phyloP scores from a whole-genome alignment of 371 early-diverging fungal genomes.

The Rhizopus delemar region DNA sequence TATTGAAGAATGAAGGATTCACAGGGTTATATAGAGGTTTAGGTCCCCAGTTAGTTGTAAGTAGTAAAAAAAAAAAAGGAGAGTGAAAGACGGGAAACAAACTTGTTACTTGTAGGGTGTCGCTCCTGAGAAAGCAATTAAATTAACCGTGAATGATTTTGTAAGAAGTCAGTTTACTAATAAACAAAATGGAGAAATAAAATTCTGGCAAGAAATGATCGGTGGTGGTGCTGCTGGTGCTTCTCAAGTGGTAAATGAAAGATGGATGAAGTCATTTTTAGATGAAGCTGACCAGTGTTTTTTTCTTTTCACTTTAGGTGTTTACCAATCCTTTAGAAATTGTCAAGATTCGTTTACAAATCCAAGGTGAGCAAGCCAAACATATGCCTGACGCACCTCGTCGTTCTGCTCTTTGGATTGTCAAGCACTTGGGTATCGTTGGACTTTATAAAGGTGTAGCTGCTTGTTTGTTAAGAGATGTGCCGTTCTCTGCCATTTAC shows the following conservation, averaged over 20 bases:
- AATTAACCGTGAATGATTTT: slow-evolving; percentile 95
- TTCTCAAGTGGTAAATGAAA: slow-evolving; percentile 72
- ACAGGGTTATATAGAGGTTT: slow-evolving; percentile 92
- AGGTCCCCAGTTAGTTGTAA: slow-evolving; percentile 93
- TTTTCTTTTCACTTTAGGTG: slow-evolving; percentile 5
- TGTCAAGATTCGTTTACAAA: slow-evolving; percentile 96
- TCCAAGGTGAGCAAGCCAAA: slow-evolving; percentile 80
- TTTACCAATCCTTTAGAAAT: slow-evolving; percentile 97
- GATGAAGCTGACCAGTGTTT: no score
- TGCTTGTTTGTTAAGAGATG: slow-evolving; percentile 93
- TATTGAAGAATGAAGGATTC: slow-evolving; percentile 90
- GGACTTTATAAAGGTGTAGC: slow-evolving; percentile 95
- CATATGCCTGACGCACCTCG: slow-evolving; percentile 53
- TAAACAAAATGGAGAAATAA: slow-evolving; percentile 71
- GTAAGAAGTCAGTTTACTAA: slow-evolving; percentile 75
- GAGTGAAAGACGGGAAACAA: slow-evolving; percentile 22
- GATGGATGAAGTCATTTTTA: background rate
- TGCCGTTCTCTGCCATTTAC: slow-evolving; percentile 96
- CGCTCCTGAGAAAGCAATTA: slow-evolving; percentile 98
- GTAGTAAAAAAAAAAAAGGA: slow-evolving; percentile 25
- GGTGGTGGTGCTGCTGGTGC: slow-evolving; percentile 91
- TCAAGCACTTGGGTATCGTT: slow-evolving; percentile 87
- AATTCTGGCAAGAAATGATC: slow-evolving; percentile 79
- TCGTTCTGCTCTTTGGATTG: slow-evolving; percentile 84
- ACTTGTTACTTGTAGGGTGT: slow-evolving; percentile 60